Evolutionary conservation across 495 filamentous ascomycete species (phyloP), one percentile per base, ranked within the genome.

Genomic region (Choiromyces venosus): DNA sequence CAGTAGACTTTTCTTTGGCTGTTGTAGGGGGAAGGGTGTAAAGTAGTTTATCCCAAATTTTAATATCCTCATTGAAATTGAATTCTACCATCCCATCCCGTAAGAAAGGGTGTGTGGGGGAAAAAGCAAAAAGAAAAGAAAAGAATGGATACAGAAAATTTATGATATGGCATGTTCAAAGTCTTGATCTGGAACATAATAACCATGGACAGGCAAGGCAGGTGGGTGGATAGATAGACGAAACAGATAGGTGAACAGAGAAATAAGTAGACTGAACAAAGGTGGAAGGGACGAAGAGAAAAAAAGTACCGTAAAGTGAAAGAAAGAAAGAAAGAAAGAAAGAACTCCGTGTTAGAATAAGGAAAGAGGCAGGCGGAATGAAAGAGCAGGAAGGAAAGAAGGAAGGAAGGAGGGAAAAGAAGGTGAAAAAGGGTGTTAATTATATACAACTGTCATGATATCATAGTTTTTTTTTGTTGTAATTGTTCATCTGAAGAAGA

Each of bases 351-450:
- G 16, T 46, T 10, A 25, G 6, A 44, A 70, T 14, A 21, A 25
- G 12, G 19, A 37, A 12, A 4, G 18, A n/a, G n/a, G n/a, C n/a
- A n/a, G 14, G 19, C 9, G 29, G 29, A 35, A 14, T 67, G 19
- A 67, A 74, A 77, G 79, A 78, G 75, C 39, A 66, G 61, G 40
- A 65, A n/a, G 69, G 73, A 70, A 71, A 73, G n/a, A n/a, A n/a
- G n/a, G n/a, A 69, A 75, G 29, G 25, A 33, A 29, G 14, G 33
- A 29, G 6, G 14, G 52, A 29, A 25, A 61, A 33, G 52, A 33
- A 16, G 52, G 29, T 61, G 52, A 29, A 61, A n/a, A 61, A 29
- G 25, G 52, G 25, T 16, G 25, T 29, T 61, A 61, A 18, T 61
- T 61, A 61, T 61, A 61, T 61, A 61, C 52, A 61, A 33, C n/a